A percentile compares a stretch with the other conserved stretches of the same genome.
Evolutionary conservation across 108 stramenopile species (phyloP).

Genomic region (Skeletonema potamos): DNA sequence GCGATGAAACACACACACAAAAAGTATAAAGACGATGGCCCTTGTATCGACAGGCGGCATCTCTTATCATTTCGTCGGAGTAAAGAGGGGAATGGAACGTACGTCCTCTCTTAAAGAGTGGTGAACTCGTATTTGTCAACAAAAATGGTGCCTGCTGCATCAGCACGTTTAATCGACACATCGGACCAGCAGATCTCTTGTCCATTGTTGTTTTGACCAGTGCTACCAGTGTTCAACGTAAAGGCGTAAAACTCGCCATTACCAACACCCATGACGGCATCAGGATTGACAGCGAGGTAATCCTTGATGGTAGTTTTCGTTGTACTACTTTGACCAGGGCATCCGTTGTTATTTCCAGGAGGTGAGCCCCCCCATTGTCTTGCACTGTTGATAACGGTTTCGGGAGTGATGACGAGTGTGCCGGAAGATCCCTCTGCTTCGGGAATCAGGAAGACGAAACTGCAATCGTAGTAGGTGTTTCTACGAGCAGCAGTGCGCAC

Average conservation of each 20-base stretch:
- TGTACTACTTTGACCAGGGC: too few relatives aligned
- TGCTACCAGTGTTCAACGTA: background rate
- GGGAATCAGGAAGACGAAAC: background rate
- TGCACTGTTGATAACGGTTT: too few relatives aligned
- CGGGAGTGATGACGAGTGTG: background rate
- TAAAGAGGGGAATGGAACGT: too few relatives aligned
- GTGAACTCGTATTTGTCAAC: background rate
- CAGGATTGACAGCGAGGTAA: background rate
- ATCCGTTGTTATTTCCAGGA: too few relatives aligned
- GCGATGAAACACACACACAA: too few relatives aligned
- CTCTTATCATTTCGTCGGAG: too few relatives aligned
- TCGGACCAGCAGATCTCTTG: background rate
- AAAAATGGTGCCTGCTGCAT: background rate
- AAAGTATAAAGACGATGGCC: too few relatives aligned
- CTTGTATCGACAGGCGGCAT: too few relatives aligned
- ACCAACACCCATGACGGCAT: background rate
- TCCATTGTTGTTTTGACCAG: background rate
- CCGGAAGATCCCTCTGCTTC: background rate
- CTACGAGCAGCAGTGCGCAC: background rate
- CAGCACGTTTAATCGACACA: background rate
- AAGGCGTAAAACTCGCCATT: background rate
- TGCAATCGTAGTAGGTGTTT: background rate
- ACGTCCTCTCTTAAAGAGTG: too few relatives aligned
- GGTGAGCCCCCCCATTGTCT: too few relatives aligned
- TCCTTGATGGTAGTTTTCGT: background rate